Conservation (phyloP, 129 eudicot species). For the Dittrichia graveolens region DNA sequence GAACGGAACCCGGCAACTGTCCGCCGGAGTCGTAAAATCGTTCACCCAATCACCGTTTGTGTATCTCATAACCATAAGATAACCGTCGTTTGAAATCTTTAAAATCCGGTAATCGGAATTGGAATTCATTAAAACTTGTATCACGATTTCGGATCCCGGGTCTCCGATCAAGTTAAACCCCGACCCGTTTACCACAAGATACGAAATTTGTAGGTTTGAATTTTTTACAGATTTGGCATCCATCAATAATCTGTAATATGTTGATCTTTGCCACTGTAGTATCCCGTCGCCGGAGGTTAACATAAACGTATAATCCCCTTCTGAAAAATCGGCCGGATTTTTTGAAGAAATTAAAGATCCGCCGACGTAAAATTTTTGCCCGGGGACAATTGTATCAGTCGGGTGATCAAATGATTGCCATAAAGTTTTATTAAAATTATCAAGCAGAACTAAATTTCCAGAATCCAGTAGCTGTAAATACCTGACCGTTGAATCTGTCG, state of each 20-base stretch:
- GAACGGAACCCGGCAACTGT: constrained; percentile 48
- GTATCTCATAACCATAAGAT: constrained; percentile 42
- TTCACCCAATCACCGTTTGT: constrained; percentile 14
- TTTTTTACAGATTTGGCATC: constrained; percentile 37
- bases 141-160: constrained; percentile 41
- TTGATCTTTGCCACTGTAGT: constrained; percentile 46
- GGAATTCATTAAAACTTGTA: constrained; percentile 27
- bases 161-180: constrained; percentile 56
- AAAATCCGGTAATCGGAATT: constrained; percentile 46
- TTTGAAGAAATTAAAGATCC: constrained; percentile 27
- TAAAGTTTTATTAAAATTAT: constrained; percentile 41
- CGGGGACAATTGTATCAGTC: constrained; percentile 61
- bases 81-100: constrained; percentile 54
- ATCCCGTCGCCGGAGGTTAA: constrained; percentile 47
- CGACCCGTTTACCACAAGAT: constrained; percentile 50
- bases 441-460: constrained; percentile 62
- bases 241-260: constrained; percentile 67
- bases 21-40: constrained; percentile 55
- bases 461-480: constrained; percentile 47
- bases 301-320: constrained; percentile 43
- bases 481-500: constrained; percentile 25
- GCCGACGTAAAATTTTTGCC: constrained; percentile 51
- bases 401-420: constrained; percentile 71
- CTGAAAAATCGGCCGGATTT: constrained; percentile 38
- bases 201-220: constrained; percentile 45